Base-by-base conservation (phyloP, 2,329 filamentous ascomycete species). In the Neurospora sp. region DNA sequence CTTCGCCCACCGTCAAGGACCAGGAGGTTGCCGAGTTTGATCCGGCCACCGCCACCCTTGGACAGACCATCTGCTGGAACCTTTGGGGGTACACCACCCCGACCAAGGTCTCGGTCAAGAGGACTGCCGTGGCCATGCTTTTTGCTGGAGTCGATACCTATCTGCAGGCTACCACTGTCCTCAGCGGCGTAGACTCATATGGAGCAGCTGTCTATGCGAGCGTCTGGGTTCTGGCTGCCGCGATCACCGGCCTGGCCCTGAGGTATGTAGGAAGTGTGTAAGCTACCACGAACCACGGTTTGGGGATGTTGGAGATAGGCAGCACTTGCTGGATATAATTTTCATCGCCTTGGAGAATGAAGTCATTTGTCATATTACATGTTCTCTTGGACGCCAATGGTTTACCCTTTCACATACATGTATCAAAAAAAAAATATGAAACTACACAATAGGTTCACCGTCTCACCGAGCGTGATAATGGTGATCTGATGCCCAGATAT, bases 171-270 rank as follows among this genome's bases (percentile, higher is more conserved):
- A 86, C 84, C 66, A 83, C 88, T 69, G 91, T 88, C 0, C 81
- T 97, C 23, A 83, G 87, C 65, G 91, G 92, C 4, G 88, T 92
- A 11, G 91, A 94, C 75, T 72, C 87, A 4, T 75, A 82, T 0
- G 95, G 94, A 11, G 92, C 93, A 1, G 81, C 84, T 3, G 87
- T 86, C 0, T 98, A 93, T 84, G 89, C 91, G 1, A 82, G 83
- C 28, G 83, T 95, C 41, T 97, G 93, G 93, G 87, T 87, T n/a
- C 75, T 84, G 28, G 91, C 90, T 6, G 86, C 87, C 3, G 77
- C 85, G 12, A 77, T 89, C 69, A 86, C 87, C 2, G 91, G 90
- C 15, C 40, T 83, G n/a, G 83, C 80, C 1, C 77, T 90, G 43
- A 84, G 71, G 83, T 37, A 79, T 83, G 84, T 88, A 57, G 79